Percentiles rank a stretch among this genome's conserved stretches.
Evolutionary conservation across 352 stramenopile genomes (phyloP).

Genomic region (Globisporangium nunn): DNA sequence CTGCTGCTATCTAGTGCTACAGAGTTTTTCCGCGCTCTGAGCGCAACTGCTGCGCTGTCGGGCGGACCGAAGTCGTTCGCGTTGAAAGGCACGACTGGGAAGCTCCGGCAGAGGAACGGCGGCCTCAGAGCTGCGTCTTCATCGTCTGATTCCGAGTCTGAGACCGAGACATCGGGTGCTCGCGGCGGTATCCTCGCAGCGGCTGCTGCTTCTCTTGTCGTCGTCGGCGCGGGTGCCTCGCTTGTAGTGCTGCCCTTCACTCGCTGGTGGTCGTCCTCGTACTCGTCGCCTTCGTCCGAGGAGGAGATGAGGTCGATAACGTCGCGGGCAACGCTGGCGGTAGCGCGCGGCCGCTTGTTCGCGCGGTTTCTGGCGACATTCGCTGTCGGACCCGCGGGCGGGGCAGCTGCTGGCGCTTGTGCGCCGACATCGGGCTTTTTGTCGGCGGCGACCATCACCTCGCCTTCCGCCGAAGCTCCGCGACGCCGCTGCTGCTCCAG

Average conservation of each 20-base stretch:
- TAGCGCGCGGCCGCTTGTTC: constrained; percentile 2
- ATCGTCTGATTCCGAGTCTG: not conserved
- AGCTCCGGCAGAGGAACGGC: not conserved
- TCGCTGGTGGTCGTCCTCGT: not conserved
- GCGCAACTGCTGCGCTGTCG: not conserved
- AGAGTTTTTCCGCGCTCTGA: not conserved
- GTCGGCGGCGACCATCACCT: not conserved
- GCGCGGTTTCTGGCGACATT: not conserved
- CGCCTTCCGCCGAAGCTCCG: not conserved
- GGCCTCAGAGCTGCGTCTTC: not conserved
- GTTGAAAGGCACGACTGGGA: not conserved
- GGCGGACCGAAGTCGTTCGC: not conserved
- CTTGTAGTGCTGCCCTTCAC: too few species aligned
- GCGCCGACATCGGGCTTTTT: not conserved
- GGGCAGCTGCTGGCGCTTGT: not conserved
- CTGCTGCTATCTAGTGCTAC: not conserved
- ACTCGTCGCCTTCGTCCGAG: constrained; percentile 16
- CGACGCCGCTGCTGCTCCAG: constrained; percentile 3
- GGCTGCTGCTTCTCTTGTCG: not conserved
- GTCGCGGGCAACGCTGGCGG: not conserved
- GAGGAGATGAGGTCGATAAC: constrained; percentile 33
- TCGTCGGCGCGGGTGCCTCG: too few species aligned
- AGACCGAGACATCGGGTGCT: not conserved
- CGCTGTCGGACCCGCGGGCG: too few species aligned
- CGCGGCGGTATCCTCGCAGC: not conserved